Conservation (phyloP, 75 land plant species). For the Pseudotsuga menziesii region DNA sequence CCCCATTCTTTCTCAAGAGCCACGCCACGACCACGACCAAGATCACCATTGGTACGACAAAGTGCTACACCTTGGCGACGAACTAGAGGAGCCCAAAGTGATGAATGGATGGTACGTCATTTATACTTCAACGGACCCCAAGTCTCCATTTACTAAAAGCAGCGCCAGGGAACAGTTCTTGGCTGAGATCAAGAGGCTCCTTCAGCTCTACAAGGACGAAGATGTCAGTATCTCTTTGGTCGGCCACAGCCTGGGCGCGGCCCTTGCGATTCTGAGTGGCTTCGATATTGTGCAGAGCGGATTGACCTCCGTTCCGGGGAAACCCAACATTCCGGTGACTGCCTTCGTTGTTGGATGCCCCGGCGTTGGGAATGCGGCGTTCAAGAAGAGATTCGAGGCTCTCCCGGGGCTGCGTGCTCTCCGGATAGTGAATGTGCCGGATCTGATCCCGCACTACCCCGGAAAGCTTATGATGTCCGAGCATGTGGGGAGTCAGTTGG, state of each 20-base stretch:
- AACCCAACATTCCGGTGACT: slow-evolving; percentile 27
- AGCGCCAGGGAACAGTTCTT: slow-evolving; percentile 48
- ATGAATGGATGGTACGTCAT: slow-evolving; percentile 55
- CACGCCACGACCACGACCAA: background rate
- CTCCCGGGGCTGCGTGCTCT: slow-evolving; percentile 33
- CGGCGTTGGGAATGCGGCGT: slow-evolving; percentile 55
- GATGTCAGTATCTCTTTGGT: slow-evolving; percentile 44
- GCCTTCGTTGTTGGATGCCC: slow-evolving; percentile 69
- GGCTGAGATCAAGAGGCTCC: slow-evolving; percentile 20
- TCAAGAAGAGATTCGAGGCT: slow-evolving; percentile 28
- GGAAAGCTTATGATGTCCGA: slow-evolving; percentile 28
- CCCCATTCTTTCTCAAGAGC: slow-evolving; percentile 10
- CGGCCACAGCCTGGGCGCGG: slow-evolving; percentile 78
- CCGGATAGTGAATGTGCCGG: slow-evolving; percentile 44
- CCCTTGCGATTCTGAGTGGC: slow-evolving; percentile 44
- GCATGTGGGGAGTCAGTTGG: slow-evolving; percentile 42
- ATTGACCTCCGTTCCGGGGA: slow-evolving; percentile 2
- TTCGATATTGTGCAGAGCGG: slow-evolving; percentile 57
- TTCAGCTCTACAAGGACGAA: slow-evolving; percentile 45
- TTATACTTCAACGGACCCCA: slow-evolving; percentile 45
- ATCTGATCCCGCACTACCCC: slow-evolving; percentile 61
- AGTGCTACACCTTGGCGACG: background rate
- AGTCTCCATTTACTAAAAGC: slow-evolving; percentile 29
- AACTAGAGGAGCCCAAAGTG: slow-evolving; percentile 26
- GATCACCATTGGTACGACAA: background rate